Evolutionary conservation across 768 basidiomycete species (phyloP), one percentile per base, ranked within the genome.

Genomic region (Phylloporus sp.): DNA sequence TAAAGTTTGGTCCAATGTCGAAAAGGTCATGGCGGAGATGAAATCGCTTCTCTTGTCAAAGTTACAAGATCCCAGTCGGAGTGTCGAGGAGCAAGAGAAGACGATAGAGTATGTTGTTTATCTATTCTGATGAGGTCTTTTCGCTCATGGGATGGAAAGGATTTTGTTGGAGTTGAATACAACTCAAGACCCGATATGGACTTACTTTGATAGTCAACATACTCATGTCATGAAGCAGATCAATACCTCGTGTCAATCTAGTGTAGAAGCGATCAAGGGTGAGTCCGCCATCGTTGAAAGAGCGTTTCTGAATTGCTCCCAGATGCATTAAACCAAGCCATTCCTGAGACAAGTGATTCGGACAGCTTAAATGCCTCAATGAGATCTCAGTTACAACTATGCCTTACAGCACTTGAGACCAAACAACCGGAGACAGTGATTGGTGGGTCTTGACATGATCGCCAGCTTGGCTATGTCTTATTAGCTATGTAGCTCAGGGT

Each of bases 11-110:
- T 77, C 73, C 2, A 92, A 85, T 42, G 94, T 97, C 16, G 95
- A 98, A 72, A 91, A 87, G 67, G 91, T 93, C 38, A 95, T 98
- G 85, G 77, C 76, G 26, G 92, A 95, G 69, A 91, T 99, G 91
- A 80, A 84, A 57, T 82, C 76, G 44, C 80, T 84, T 24, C 76
- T 98, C 16, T 69, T 86, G 49, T 77, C 78, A n/a, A 85, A 92
- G 60, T 69, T 99, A 40, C 84, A 89, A 67, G 92, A 97, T 59
- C 79, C 86, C 4, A 77, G 73, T 45, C 79, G 91, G 45, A 84
- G 80, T 41, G 78, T 93, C 5, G 97, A 99, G 57, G 95, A 98
- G 58, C 93, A 97, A 53, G 95, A 97, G 72, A 93, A 91, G 74
- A 97, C 91, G 2, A 88, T 99, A 49, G 95, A 98, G 97, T 93